These are phyloP conservation scores for Geosiphon pyriformis DNA, from an alignment of 192 early-diverging fungal genomes.

Conservation along the genomic window DNA sequence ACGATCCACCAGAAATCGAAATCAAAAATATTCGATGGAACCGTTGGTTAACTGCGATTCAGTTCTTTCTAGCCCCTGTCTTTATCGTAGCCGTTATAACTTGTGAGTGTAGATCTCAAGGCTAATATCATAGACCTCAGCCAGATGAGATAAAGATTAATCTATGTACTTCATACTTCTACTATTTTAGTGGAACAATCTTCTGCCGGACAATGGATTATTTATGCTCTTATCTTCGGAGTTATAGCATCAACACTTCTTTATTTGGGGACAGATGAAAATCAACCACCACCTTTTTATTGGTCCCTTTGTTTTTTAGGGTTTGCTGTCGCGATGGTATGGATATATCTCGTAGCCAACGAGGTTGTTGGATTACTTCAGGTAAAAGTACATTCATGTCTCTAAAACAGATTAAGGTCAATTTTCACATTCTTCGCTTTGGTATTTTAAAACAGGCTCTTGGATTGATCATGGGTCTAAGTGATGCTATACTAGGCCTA, in stretches of 20 bases:
- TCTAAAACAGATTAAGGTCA: neutral
- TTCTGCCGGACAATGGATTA: constrained; percentile 26
- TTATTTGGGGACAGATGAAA: constrained; percentile 31
- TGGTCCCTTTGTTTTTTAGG: constrained; percentile 59
- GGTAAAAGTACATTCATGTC: constrained; percentile 16
- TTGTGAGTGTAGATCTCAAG: constrained; percentile 15
- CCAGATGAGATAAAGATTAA: too few relatives aligned
- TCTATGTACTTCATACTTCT: too few relatives aligned
- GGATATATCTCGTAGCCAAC: constrained; percentile 85
- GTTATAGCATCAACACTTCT: constrained; percentile 22
- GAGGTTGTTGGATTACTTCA: constrained; percentile 85
- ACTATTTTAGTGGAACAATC: constrained; percentile 26
- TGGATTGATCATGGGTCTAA: constrained; percentile 69
- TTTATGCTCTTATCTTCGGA: constrained; percentile 31
- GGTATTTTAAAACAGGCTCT: constrained; percentile 48
- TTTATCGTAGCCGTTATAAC: constrained; percentile 42
- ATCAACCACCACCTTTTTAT: constrained; percentile 39
- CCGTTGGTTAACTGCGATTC: constrained; percentile 51
- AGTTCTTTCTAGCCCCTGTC: constrained; percentile 50
- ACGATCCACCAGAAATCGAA: constrained; percentile 8
- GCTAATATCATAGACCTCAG: neutral
- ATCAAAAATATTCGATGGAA: constrained; percentile 39
- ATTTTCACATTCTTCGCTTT: neutral
- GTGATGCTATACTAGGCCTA: constrained; percentile 75
- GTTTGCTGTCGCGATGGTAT: constrained; percentile 71